Evolutionary conservation across 83 land plant species (phyloP).

Genomic region (Larix sibirica): DNA sequence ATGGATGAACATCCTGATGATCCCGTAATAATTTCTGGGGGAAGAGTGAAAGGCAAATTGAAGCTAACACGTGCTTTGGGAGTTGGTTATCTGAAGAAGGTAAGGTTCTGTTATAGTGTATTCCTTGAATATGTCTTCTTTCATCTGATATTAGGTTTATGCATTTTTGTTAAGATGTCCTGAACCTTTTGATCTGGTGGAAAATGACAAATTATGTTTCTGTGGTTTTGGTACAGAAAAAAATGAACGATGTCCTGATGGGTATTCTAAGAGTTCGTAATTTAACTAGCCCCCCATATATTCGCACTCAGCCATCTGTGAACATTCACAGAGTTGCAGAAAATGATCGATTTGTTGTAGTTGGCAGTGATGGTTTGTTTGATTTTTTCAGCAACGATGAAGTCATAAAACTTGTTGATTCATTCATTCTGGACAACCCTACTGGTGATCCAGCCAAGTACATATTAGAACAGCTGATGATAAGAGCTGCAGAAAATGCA

Average conservation of each 20-base stretch:
- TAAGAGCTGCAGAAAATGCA: slow-evolving; percentile 56
- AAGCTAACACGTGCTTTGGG: slow-evolving; percentile 95
- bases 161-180: neutral
- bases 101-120: slow-evolving; percentile 14
- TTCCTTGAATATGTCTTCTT: neutral
- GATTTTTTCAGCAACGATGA: slow-evolving; percentile 90
- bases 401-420: slow-evolving; percentile 58
- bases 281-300: slow-evolving; percentile 78
- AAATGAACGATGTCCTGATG: slow-evolving; percentile 81
- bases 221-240: slow-evolving; percentile 40
- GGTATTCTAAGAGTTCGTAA: slow-evolving; percentile 79
- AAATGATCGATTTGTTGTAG: slow-evolving; percentile 77
- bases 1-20: slow-evolving; percentile 85
- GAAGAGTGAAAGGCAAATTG: slow-evolving; percentile 87
- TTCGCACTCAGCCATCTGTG: slow-evolving; percentile 54
- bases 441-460: slow-evolving; percentile 84
- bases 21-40: slow-evolving; percentile 44
- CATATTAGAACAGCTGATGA: slow-evolving; percentile 71
- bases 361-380: slow-evolving; percentile 87
- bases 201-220: neutral
- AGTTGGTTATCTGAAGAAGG: slow-evolving; percentile 95
- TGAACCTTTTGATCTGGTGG: neutral
- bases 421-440: slow-evolving; percentile 53
- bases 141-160: neutral
- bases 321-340: slow-evolving; percentile 52